Evolutionary conservation across 352 stramenopile species (phyloP).

Genomic region (Lagenidium giganteum): DNA sequence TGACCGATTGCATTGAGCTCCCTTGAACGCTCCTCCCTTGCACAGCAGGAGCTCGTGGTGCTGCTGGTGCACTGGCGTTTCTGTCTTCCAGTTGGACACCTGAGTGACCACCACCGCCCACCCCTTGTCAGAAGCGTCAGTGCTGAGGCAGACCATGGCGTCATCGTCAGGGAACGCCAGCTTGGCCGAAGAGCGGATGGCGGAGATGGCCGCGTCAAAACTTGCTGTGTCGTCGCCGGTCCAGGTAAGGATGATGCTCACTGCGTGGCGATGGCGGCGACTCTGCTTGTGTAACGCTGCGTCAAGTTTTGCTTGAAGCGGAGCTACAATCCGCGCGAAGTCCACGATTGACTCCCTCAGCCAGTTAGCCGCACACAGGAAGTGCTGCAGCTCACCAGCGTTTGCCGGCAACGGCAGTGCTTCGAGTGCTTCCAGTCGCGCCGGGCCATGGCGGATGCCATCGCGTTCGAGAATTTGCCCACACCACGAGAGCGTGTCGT

Average conservation of each 20-base stretch:
- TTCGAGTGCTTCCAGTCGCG: too few species aligned
- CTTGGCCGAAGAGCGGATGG: too few species aligned
- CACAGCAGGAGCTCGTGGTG: slow-evolving; percentile 15
- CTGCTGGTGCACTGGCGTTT: slow-evolving; percentile 10
- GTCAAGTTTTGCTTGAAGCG: slow-evolving; percentile 3
- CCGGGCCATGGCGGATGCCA: slow-evolving; percentile 2
- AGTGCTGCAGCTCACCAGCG: slow-evolving; percentile 8
- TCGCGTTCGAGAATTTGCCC: slow-evolving; percentile 10
- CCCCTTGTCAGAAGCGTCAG: slow-evolving; percentile 6
- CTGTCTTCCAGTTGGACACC: slow-evolving; percentile 9
- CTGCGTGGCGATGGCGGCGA: background rate
- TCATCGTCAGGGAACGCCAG: too few species aligned
- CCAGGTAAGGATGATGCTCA: too few species aligned
- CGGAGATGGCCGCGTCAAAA: too few species aligned
- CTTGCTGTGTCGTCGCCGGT: too few species aligned
- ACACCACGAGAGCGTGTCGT: slow-evolving; percentile 5
- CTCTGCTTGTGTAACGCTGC: background rate
- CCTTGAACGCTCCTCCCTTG: slow-evolving; percentile 14
- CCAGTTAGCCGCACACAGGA: slow-evolving; percentile 13
- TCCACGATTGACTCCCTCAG: slow-evolving; percentile 6
- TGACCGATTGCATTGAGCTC: slow-evolving; percentile 3
- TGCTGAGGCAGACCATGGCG: slow-evolving; percentile 7
- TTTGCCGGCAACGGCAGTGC: slow-evolving; percentile 4
- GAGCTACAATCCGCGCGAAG: background rate
- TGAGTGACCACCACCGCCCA: slow-evolving; percentile 13